Conservation (phyloP, 345 rosid genomes). For the Dipteronia dyeriana region DNA sequence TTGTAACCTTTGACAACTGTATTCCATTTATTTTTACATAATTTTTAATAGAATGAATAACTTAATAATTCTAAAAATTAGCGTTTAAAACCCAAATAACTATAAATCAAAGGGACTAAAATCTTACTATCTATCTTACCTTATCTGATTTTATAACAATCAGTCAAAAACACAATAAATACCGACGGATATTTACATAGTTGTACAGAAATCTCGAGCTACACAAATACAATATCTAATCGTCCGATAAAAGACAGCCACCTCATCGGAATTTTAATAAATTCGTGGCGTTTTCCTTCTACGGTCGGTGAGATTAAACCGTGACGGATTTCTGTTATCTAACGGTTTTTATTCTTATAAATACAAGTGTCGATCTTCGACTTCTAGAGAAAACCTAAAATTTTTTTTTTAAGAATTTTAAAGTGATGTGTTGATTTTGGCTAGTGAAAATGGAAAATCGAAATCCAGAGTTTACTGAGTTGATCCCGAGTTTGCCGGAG, state of each 20-base stretch:
- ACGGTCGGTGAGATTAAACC: not conserved
- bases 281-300: not conserved
- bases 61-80: too few species aligned
- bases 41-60: too few species aligned
- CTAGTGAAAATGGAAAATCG: conserved; percentile 20
- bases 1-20: too few species aligned
- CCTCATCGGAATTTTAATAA: not conserved
- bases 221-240: not conserved
- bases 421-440: not conserved
- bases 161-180: not conserved
- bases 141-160: not conserved
- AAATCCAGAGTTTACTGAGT: conserved; percentile 28
- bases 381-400: not conserved
- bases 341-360: not conserved
- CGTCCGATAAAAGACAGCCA: not conserved
- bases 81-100: too few species aligned
- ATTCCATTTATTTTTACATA: too few species aligned
- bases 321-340: not conserved
- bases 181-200: not conserved
- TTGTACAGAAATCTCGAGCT: not conserved
- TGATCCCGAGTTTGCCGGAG: conserved; percentile 50
- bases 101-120: too few species aligned
- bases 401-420: too few species aligned
- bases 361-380: not conserved
- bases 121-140: too few species aligned